Conservation (phyloP, 768 basidiomycete species). For the Mycena epipterygia region DNA sequence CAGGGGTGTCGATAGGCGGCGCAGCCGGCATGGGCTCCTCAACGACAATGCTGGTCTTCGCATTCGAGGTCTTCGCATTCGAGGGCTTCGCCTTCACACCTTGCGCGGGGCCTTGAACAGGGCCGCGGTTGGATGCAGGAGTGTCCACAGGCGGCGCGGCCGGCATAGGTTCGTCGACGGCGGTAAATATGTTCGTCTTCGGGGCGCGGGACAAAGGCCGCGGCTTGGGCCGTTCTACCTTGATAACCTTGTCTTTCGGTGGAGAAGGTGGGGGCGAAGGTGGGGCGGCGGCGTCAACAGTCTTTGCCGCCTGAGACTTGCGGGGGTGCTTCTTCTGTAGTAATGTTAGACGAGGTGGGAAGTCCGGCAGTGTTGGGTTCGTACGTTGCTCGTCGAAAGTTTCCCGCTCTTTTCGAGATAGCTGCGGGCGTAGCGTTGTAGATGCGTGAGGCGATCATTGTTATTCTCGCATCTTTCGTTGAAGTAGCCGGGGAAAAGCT, state of each 20-base stretch:
- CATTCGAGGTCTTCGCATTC: no score
- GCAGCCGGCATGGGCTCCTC: background rate
- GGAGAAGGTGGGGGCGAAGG: background rate
- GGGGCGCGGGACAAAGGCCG: constrained; percentile 1
- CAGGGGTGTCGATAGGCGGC: background rate
- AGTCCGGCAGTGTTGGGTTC: background rate
- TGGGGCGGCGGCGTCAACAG: background rate
- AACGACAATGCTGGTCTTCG: background rate
- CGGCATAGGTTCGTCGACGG: background rate
- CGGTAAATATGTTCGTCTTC: background rate
- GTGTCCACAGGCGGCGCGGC: no score
- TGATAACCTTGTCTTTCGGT: background rate
- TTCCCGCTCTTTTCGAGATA: constrained; percentile 26
- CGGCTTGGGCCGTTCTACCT: constrained; percentile 8
- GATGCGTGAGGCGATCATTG: background rate
- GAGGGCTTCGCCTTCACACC: no score
- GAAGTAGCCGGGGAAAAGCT: constrained; percentile 8
- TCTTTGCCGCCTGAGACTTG: background rate
- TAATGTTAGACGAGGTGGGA: background rate
- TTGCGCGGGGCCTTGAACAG: no score
- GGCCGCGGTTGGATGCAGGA: no score
- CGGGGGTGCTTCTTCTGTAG: background rate
- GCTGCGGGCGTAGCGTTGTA: constrained; percentile 7
- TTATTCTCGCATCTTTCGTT: background rate
- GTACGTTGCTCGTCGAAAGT: constrained; percentile 1